These are phyloP conservation scores for Phragmites australis DNA, from an alignment of 176 grass and related monocot species.

Conservation along the genomic window DNA sequence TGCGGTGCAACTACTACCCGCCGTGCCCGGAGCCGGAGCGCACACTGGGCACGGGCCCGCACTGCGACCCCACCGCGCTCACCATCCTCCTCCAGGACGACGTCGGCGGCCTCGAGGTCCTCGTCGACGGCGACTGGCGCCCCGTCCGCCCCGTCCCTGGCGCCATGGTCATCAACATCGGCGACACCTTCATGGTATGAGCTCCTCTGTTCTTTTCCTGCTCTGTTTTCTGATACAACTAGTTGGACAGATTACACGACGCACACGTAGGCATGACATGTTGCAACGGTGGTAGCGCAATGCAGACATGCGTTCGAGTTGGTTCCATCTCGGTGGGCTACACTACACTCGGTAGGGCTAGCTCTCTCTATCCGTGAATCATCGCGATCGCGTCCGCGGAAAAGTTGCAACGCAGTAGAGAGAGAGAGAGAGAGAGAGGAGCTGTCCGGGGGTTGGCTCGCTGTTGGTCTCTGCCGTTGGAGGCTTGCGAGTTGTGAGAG, in stretches of 20 bases:
- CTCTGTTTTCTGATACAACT: conserved; percentile 12
- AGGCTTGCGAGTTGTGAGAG: not conserved
- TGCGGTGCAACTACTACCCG: conserved; percentile 97
- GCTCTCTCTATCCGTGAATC: not conserved
- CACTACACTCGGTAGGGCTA: no score
- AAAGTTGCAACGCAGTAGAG: not conserved
- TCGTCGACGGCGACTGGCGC: conserved; percentile 71
- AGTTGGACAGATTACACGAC: not conserved
- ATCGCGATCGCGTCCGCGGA: not conserved
- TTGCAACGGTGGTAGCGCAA: not conserved
- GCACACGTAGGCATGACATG: conserved; percentile 26
- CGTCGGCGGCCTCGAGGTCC: conserved; percentile 82
- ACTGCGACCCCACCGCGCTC: conserved; percentile 83
- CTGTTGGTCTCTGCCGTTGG: conserved; percentile 4
- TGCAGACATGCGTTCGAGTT: conserved; percentile 20
- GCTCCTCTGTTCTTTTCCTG: not conserved
- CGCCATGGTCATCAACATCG: conserved; percentile 90
- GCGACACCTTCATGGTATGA: conserved; percentile 93
- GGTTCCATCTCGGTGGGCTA: conserved; percentile 11
- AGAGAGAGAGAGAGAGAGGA: not conserved
- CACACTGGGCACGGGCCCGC: conserved; percentile 83
- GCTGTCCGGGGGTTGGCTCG: no score
- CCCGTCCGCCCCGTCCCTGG: conserved; percentile 63
- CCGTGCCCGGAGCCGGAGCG: conserved; percentile 87
- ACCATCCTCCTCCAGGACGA: conserved; percentile 92